Percentiles rank a stretch among this genome's conserved stretches.
Conservation (phyloP, 805 yeast genomes). For the Schwanniomyces occidentalis region DNA sequence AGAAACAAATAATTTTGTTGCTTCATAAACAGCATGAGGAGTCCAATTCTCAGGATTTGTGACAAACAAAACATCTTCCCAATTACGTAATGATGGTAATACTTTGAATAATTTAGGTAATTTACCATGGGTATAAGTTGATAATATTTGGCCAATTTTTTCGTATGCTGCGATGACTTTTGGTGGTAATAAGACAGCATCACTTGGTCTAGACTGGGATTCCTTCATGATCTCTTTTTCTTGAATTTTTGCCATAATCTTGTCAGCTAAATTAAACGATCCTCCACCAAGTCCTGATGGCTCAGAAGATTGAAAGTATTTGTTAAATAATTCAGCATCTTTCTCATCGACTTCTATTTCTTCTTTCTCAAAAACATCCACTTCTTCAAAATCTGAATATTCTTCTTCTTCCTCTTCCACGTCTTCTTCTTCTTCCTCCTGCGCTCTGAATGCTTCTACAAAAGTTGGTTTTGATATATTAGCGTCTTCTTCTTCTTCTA, state of each 20-base stretch:
- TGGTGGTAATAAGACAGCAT: conserved; percentile 88
- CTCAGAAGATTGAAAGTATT: conserved; percentile 51
- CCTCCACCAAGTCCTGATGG: conserved; percentile 33
- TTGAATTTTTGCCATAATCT: conserved; percentile 84
- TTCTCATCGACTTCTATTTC: conserved; percentile 71
- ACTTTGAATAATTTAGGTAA: conserved; percentile 96
- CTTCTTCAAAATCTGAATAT: conserved; percentile 56
- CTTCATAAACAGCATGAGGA: conserved; percentile 91
- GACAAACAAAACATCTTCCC: conserved; percentile 94
- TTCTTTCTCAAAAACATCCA: conserved; percentile 51
- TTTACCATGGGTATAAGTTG: conserved; percentile 93
- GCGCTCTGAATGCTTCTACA: conserved; percentile 21
- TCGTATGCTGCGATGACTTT: conserved; percentile 94
- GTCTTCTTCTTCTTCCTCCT: conserved; percentile 37
- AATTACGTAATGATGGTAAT: conserved; percentile 85
- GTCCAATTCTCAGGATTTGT: conserved; percentile 95
- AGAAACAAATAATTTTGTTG: conserved; percentile 90
- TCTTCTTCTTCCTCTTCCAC: conserved; percentile 52
- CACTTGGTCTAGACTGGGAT: conserved; percentile 45
- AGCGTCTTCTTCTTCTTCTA: conserved; percentile 54
- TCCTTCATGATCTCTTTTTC: conserved; percentile 56
- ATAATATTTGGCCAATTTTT: conserved; percentile 82
- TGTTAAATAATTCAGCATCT: conserved; percentile 82
- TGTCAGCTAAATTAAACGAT: conserved; percentile 80
- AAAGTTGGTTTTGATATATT: conserved; percentile 17